Percentiles rank a stretch among this genome's conserved stretches.
These are phyloP conservation scores for Yarrowia sp. DNA, from an alignment of 805 yeast genomes.

Conservation along the genomic window DNA sequence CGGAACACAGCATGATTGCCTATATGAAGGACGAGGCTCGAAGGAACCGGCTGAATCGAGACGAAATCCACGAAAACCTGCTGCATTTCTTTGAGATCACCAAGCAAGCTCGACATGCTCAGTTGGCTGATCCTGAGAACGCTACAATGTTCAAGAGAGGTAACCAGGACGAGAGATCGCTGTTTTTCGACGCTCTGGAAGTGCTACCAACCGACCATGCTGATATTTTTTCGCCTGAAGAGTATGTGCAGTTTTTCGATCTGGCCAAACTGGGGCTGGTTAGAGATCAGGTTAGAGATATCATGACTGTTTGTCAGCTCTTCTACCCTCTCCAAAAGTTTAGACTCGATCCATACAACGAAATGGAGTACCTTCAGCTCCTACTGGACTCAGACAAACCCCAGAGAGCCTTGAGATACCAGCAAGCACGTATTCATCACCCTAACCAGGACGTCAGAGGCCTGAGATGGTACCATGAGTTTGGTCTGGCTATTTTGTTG, in stretches of 20 bases:
- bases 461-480: conserved; percentile 20
- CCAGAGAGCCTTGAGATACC: not conserved
- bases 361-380: conserved; percentile 23
- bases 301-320: conserved; percentile 6
- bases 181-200: not conserved
- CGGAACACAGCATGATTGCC: conserved; percentile 3
- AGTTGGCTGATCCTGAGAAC: not conserved
- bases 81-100: conserved; percentile 11
- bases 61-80: not conserved
- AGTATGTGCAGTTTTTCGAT: conserved; percentile 15
- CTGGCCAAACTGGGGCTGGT: conserved; percentile 19
- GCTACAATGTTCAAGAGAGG: not conserved
- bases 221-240: conserved; percentile 7
- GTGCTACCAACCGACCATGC: not conserved
- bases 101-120: not conserved
- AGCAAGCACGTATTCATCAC: not conserved
- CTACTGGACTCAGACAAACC: conserved; percentile 10
- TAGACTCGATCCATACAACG: conserved; percentile 20
- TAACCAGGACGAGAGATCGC: not conserved
- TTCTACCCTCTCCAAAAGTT: conserved; percentile 2
- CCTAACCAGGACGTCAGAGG: not conserved
- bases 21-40: not conserved
- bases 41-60: not conserved
- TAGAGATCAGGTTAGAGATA: not conserved
- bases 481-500: not conserved